These are phyloP conservation scores for Saraca asoca DNA, from an alignment of 331 rosid genomes.

Conservation along the genomic window DNA sequence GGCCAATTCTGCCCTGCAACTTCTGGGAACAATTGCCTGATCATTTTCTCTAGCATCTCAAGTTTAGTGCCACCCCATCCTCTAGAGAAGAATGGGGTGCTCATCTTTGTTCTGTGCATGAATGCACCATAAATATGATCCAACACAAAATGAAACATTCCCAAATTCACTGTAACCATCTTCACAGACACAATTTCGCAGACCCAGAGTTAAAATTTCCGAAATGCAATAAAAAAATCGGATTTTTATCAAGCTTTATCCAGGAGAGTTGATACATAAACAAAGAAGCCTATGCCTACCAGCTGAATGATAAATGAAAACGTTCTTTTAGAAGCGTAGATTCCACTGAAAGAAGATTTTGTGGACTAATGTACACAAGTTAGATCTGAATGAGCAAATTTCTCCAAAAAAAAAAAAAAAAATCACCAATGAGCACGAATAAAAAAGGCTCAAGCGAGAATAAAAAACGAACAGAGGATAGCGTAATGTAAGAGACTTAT, in stretches of 20 bases:
- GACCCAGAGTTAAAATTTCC: neutral
- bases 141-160: conserved; percentile 82
- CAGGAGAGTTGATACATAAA: conserved; percentile 7
- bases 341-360: too few species aligned
- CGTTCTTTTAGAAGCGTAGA: too few species aligned
- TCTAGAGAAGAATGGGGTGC: conserved; percentile 78
- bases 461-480: neutral
- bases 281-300: neutral
- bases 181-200: neutral
- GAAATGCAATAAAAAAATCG: neutral
- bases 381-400: neutral
- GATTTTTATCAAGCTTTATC: conserved; percentile 1
- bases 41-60: conserved; percentile 74
- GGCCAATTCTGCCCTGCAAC: conserved; percentile 68
- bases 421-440: neutral
- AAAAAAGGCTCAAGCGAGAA: neutral
- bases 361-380: neutral
- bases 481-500: neutral
- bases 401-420: neutral
- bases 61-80: conserved; percentile 98
- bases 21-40: conserved; percentile 75
- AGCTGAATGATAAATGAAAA: too few species aligned
- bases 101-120: conserved; percentile 80
- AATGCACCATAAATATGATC: conserved; percentile 93
- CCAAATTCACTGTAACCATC: conserved; percentile 81